Evolutionary conservation across 208 protist species (phyloP).

Genomic region (Trypanosoma brucei): DNA sequence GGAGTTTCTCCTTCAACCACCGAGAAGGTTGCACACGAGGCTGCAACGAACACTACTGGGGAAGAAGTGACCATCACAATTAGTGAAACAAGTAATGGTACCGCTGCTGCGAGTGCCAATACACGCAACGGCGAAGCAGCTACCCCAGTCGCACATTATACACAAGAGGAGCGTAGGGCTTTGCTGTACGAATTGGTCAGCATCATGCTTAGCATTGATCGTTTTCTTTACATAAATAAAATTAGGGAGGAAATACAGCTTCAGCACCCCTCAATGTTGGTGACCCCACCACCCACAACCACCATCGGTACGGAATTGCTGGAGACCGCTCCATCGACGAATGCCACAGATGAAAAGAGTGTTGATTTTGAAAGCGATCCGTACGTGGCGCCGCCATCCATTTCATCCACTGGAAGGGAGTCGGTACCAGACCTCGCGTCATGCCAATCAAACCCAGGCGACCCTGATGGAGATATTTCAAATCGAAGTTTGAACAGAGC

Average conservation of each 20-base stretch:
- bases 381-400: neutral
- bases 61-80: too few species aligned
- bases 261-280: neutral
- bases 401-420: neutral
- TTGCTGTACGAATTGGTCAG: neutral
- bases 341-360: neutral
- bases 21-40: too few species aligned
- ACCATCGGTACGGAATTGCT: neutral
- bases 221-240: neutral
- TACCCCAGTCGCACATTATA: neutral
- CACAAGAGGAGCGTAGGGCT: neutral
- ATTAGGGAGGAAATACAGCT: neutral
- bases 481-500: constrained; percentile 1
- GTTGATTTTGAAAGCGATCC: neutral
- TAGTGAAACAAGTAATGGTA: too few species aligned
- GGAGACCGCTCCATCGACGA: neutral
- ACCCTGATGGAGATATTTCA: neutral
- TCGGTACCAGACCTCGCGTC: neutral
- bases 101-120: too few species aligned
- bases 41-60: too few species aligned
- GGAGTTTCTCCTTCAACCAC: too few species aligned
- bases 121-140: too few species aligned
- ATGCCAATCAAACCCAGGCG: neutral
- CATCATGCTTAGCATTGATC: neutral
- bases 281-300: neutral